Percentiles rank a stretch among this genome's conserved stretches.
Evolutionary conservation across 768 basidiomycete species (phyloP).

Genomic region (Gymnopilus junonius): DNA sequence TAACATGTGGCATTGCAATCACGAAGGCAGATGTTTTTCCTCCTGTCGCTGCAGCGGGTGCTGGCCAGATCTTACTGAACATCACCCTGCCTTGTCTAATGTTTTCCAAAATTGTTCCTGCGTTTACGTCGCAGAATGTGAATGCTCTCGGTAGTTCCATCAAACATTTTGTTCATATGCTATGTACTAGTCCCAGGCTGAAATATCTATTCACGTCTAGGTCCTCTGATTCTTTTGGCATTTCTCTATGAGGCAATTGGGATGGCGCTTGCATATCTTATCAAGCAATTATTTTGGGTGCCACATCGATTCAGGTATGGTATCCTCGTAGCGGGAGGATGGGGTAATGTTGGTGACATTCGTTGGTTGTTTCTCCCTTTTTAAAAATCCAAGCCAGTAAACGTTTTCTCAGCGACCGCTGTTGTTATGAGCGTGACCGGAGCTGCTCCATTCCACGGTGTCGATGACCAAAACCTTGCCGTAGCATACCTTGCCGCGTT

Average conservation of each 20-base stretch:
- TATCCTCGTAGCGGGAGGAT: slow-evolving; percentile 69
- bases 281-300: slow-evolving; percentile 73
- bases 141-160: slow-evolving; percentile 48
- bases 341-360: slow-evolving; percentile 73
- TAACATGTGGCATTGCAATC: slow-evolving; percentile 56
- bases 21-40: slow-evolving; percentile 68
- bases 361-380: slow-evolving; percentile 45
- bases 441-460: slow-evolving; percentile 64
- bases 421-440: slow-evolving; percentile 68
- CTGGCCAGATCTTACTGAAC: slow-evolving; percentile 66
- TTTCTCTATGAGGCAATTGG: slow-evolving; percentile 64
- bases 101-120: slow-evolving; percentile 75
- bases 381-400: neutral
- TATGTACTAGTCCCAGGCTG: neutral
- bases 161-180: neutral
- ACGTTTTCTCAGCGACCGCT: slow-evolving; percentile 53
- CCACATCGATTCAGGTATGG: slow-evolving; percentile 79
- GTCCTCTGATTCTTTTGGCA: slow-evolving; percentile 66
- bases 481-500: slow-evolving; percentile 71
- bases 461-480: slow-evolving; percentile 59
- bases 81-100: slow-evolving; percentile 65
- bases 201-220: slow-evolving; percentile 33
- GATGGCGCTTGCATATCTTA: slow-evolving; percentile 52
- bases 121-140: slow-evolving; percentile 63
- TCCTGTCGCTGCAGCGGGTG: slow-evolving; percentile 57